Percentiles rank a stretch among this genome's conserved stretches.
These are phyloP conservation scores for Syzygium aromaticum DNA, from an alignment of 345 rosid species.

Conservation along the genomic window DNA sequence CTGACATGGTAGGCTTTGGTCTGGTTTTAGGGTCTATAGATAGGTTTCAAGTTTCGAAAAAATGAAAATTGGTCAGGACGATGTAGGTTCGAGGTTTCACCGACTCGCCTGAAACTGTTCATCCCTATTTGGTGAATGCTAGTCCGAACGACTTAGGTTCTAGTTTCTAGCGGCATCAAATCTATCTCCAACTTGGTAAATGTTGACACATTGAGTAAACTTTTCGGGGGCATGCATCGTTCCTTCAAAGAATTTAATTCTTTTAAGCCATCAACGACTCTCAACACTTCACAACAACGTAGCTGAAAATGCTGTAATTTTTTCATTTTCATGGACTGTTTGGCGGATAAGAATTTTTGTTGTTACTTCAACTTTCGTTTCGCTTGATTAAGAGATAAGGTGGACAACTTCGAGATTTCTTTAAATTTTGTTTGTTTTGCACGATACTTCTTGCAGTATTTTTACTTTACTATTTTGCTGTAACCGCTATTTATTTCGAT, in stretches of 20 bases:
- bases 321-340: not conserved
- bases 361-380: not conserved
- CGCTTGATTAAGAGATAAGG: not conserved
- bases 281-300: not conserved
- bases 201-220: not conserved
- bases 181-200: not conserved
- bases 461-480: not conserved
- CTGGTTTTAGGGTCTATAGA: not conserved
- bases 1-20: not conserved
- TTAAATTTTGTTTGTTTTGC: not conserved
- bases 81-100: not conserved
- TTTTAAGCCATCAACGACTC: not conserved
- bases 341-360: not conserved
- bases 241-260: not conserved
- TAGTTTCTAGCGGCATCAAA: accelerated
- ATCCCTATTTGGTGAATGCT: not conserved
- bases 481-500: not conserved
- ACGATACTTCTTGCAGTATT: not conserved
- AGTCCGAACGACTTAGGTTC: not conserved
- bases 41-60: not conserved
- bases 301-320: not conserved
- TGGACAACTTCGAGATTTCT: not conserved
- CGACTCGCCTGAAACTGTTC: accelerated
- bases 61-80: not conserved
- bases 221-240: not conserved